These are phyloP conservation scores for Botrytis sinoallii DNA, from an alignment of 2,329 filamentous ascomycete genomes.

Conservation along the genomic window DNA sequence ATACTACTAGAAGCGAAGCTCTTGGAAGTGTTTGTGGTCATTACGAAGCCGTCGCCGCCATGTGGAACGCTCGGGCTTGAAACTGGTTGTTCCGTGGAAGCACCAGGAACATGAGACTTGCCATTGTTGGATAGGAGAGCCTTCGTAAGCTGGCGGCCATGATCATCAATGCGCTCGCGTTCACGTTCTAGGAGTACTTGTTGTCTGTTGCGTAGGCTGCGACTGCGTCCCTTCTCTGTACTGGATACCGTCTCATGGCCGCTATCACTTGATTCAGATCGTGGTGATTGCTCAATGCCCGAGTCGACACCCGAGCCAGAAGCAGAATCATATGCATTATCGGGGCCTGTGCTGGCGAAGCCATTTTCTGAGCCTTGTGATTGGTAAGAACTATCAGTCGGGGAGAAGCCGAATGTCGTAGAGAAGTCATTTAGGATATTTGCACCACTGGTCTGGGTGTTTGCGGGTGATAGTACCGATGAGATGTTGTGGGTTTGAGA, in stretches of 20 bases:
- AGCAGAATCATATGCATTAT: neutral
- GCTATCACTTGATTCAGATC: neutral
- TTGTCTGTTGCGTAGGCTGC: neutral
- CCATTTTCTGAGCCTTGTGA: neutral
- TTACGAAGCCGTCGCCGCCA: neutral
- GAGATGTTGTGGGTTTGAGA: neutral
- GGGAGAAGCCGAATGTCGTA: neutral
- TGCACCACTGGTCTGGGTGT: neutral
- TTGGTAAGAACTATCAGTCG: conserved; percentile 5
- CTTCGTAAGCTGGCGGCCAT: neutral
- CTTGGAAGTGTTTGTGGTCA: neutral
- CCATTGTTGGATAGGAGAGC: neutral
- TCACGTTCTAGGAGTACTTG: neutral
- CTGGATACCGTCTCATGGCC: neutral
- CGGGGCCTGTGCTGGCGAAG: neutral
- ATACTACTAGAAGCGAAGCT: neutral
- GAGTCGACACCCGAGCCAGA: neutral
- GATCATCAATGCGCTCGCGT: neutral
- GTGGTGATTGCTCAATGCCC: neutral
- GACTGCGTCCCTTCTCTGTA: neutral
- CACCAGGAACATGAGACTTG: neutral
- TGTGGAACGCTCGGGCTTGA: neutral
- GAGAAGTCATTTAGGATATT: neutral
- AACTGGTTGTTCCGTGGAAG: neutral
- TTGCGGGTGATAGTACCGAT: neutral